Percentiles rank a stretch among this genome's conserved stretches.
phyloP scores from a whole-genome alignment of 2,329 filamentous ascomycete genomes.

The Orbilia brochopaga region DNA sequence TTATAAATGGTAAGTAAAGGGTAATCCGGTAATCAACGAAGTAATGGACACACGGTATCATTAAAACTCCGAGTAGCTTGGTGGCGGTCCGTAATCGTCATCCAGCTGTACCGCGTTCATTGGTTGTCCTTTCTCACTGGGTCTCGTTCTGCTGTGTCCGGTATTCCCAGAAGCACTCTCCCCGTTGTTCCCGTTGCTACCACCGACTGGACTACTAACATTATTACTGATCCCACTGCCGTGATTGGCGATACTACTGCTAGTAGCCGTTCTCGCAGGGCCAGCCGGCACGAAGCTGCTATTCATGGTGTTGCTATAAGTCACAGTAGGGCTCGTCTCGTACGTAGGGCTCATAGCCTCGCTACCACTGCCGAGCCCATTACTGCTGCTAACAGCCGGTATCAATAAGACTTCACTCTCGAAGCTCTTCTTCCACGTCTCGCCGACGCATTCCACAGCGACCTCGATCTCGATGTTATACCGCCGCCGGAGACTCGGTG shows the following conservation, averaged over 20 bases:
- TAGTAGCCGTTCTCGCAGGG: background rate
- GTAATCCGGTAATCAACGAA: background rate
- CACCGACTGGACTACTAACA: background rate
- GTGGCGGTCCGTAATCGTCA: conserved; percentile 26
- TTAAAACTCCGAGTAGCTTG: conserved; percentile 33
- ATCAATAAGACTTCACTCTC: conserved; percentile 36
- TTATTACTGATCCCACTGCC: background rate
- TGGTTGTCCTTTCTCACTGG: conserved; percentile 1
- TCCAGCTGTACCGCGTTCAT: conserved; percentile 31
- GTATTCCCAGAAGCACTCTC: too few species aligned
- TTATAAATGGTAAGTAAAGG: too few species aligned
- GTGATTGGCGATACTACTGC: background rate
- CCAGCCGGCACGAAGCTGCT: too few species aligned
- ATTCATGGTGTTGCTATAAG: too few species aligned
- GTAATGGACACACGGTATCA: background rate
- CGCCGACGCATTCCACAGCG: conserved; percentile 38
- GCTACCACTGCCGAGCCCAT: too few species aligned
- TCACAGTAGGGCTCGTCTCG: too few species aligned
- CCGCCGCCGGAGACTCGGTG: conserved; percentile 34
- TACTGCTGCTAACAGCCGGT: conserved; percentile 24
- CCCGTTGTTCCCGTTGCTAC: background rate
- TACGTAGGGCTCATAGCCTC: too few species aligned
- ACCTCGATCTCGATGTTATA: conserved; percentile 36
- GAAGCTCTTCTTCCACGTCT: conserved; percentile 44
- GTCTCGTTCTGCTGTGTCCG: background rate